Conservation (phyloP, 805 yeast species). For the Sungouiella blattae region DNA sequence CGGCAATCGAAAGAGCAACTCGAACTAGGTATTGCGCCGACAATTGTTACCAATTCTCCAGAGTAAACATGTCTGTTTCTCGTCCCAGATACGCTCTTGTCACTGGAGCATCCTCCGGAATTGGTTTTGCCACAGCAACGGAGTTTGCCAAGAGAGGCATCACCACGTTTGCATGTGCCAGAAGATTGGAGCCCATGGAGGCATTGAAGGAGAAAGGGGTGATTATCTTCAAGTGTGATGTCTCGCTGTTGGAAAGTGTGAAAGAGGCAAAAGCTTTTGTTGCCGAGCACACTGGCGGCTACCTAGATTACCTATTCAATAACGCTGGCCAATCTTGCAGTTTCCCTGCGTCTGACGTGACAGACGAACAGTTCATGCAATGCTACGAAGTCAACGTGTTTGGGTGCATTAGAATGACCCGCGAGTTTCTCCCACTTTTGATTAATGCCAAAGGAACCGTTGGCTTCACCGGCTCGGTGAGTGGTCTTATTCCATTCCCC, state of each 20-base stretch:
- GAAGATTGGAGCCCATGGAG: conserved; percentile 61
- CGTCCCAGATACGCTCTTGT: conserved; percentile 47
- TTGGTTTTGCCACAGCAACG: conserved; percentile 47
- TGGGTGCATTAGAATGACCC: conserved; percentile 62
- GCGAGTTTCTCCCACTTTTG: conserved; percentile 53
- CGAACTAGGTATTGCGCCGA: too few species aligned
- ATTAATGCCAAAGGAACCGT: conserved; percentile 67
- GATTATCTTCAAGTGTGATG: conserved; percentile 52
- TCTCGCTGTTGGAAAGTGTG: conserved; percentile 49
- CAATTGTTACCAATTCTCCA: too few species aligned
- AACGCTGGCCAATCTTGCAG: conserved; percentile 79
- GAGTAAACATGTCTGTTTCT: conserved; percentile 2
- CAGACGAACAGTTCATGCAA: conserved; percentile 48
- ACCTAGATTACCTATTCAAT: conserved; percentile 61
- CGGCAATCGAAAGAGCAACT: too few species aligned
- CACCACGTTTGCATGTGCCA: conserved; percentile 69
- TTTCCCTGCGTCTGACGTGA: conserved; percentile 64
- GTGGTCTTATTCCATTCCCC: conserved; percentile 68
- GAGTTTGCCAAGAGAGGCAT: conserved; percentile 50
- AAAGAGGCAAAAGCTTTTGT: conserved; percentile 40
- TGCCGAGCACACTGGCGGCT: conserved; percentile 39
- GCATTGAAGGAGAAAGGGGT: conserved; percentile 46
- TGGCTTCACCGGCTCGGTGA: conserved; percentile 70
- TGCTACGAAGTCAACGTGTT: conserved; percentile 65
- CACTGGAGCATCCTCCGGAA: conserved; percentile 61